Base-by-base conservation (phyloP, 768 basidiomycete species). In the Xerocomellus dryophilus region DNA sequence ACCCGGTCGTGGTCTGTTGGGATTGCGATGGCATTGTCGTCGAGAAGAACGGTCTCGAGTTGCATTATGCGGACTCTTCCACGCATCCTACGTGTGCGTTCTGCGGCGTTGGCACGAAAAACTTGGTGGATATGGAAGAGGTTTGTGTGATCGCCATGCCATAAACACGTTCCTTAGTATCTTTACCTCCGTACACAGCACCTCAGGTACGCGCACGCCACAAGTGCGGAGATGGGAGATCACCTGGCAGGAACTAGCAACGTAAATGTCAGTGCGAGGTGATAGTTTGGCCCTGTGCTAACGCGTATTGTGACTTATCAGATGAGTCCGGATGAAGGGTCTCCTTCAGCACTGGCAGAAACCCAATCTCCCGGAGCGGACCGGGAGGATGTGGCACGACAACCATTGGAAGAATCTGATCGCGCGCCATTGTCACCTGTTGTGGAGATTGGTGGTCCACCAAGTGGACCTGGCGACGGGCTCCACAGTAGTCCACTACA, bases 1-100 rank as follows among this genome's bases (percentile, higher is more conserved):
- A 68, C 36, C 61, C 61, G 1, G 56, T 52, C 12, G 58, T 69
- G 15, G 65, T 67, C 35, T 69, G 67, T 52, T 68, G 67, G 67
- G 67, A 69, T 23, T 68, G 67, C 31, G 63, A 58, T 34, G 67
- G 67, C 5, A 41, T 56, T 2, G 60, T 68, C 5, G 46, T 69
- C 12, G 68, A 65, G 9, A 59, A 43, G 14, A 45, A 34, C 18
- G 50, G 34, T 48, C 58, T 68, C 34, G 62, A 59, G 15, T 48
- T 40, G 23, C 67, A 68, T 41, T 69, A 66, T 12, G 39, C 59
- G 17, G 66, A 62, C 5, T 65, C 59, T 21, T 14, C 61, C 17
- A 47, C 47, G 14, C 67, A 68, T 14, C 63, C 62, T 14, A 53
- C 62, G 11, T 68, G 66, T 43, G 25, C 25, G 2, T 32, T 53